Evolutionary conservation across 768 basidiomycete genomes (phyloP).

Genomic region (Sistotremastrum niveocremeum): DNA sequence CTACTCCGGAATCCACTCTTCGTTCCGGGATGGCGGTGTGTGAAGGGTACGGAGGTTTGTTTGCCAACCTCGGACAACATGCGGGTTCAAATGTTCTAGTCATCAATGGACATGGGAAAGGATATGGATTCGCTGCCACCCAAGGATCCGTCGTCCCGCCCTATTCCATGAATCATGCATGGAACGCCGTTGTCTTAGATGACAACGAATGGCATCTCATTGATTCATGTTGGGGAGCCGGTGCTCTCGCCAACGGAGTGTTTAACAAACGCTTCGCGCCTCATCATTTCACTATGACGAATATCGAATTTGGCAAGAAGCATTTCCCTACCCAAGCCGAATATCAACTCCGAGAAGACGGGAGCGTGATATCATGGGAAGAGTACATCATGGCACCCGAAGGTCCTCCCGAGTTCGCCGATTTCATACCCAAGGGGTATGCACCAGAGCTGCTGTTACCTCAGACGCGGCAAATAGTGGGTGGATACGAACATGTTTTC

Average conservation of each 20-base stretch:
- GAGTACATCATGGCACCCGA: neutral
- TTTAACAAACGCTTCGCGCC: slow-evolving; percentile 3
- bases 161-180: slow-evolving; percentile 2
- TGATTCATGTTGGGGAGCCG: slow-evolving; percentile 2
- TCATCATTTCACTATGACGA: neutral
- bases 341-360: neutral
- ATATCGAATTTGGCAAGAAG: slow-evolving; percentile 1
- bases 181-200: slow-evolving; percentile 2
- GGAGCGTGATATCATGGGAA: neutral
- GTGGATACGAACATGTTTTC: neutral
- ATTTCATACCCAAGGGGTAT: neutral
- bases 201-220: slow-evolving; percentile 3
- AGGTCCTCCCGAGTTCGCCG: neutral
- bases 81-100: neutral
- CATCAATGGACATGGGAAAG: slow-evolving; percentile 2
- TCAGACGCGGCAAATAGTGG: neutral
- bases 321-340: slow-evolving; percentile 1
- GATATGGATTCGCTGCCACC: neutral
- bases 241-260: neutral
- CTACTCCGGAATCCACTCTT: neutral
- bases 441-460: neutral
- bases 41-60: slow-evolving; percentile 3
- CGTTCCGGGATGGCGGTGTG: slow-evolving; percentile 2
- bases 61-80: neutral
- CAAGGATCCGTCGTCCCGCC: neutral